Evolutionary conservation across 2,329 filamentous ascomycete genomes (phyloP).

Genomic region (Escovopsis weberi): DNA sequence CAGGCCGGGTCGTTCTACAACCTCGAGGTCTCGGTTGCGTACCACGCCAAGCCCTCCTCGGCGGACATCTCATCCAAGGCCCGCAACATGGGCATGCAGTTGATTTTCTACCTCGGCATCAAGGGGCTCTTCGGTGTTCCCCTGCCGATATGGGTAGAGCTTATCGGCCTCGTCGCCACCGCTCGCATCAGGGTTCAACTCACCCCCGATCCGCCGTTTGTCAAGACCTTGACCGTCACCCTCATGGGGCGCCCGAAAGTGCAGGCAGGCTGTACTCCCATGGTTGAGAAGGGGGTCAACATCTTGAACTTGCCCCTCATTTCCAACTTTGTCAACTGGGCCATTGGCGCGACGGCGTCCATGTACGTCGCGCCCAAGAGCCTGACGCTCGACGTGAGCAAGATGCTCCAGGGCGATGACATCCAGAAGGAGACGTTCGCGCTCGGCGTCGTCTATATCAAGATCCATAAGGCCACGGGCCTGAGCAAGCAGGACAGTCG

Average conservation of each 20-base stretch:
- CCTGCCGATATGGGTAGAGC: constrained; percentile 74
- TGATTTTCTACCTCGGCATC: constrained; percentile 86
- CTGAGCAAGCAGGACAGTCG: constrained; percentile 83
- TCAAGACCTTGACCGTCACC: constrained; percentile 85
- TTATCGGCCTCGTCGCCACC: constrained; percentile 83
- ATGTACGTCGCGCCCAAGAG: constrained; percentile 94
- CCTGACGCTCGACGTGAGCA: constrained; percentile 80
- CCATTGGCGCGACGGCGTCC: constrained; percentile 70
- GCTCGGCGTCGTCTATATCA: constrained; percentile 79
- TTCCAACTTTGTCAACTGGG: constrained; percentile 93
- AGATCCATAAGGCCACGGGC: constrained; percentile 75
- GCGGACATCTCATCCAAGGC: constrained; percentile 64
- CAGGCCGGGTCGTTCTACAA: constrained; percentile 90
- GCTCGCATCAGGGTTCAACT: constrained; percentile 71
- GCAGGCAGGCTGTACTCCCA: constrained; percentile 76
- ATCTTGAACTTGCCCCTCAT: constrained; percentile 85
- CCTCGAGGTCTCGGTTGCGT: constrained; percentile 77
- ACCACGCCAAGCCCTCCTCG: constrained; percentile 68
- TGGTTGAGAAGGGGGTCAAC: constrained; percentile 83
- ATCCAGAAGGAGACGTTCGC: constrained; percentile 82
- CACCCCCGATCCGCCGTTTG: constrained; percentile 79
- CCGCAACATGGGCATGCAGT: constrained; percentile 91
- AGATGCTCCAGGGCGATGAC: constrained; percentile 81
- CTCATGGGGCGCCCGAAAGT: constrained; percentile 90
- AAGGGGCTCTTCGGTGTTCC: constrained; percentile 82